Evolutionary conservation across 352 stramenopile genomes (phyloP).

Genomic region (Phytophthora niederhauseri): DNA sequence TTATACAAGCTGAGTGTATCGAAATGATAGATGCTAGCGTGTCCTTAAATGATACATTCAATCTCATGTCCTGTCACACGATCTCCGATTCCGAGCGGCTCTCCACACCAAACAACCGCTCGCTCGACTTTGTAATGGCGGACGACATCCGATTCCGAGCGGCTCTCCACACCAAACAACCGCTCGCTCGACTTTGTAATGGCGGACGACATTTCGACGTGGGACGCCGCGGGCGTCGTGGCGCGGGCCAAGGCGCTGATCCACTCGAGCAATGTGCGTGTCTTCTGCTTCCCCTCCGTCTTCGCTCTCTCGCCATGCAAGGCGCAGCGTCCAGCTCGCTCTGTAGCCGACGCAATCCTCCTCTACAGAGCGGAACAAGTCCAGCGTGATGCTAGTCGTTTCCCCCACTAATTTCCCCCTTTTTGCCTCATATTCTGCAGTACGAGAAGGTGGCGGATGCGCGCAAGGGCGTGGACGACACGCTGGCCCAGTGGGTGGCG

Average conservation of each 20-base stretch:
- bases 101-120: slow-evolving; percentile 28
- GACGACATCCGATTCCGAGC: slow-evolving; percentile 25
- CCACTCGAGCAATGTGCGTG: slow-evolving; percentile 79
- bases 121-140: slow-evolving; percentile 24
- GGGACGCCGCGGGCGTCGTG: slow-evolving; percentile 59
- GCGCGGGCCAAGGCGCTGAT: slow-evolving; percentile 72
- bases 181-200: slow-evolving; percentile 20
- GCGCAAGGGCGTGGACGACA: slow-evolving; percentile 55
- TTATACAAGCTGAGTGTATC: background rate
- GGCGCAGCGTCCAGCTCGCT: slow-evolving; percentile 5
- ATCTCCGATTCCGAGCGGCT: background rate
- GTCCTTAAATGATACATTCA: background rate
- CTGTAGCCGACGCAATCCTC: slow-evolving; percentile 10
- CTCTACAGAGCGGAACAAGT: background rate
- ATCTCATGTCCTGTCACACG: background rate
- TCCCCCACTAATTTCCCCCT: slow-evolving; percentile 13
- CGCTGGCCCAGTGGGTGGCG: slow-evolving; percentile 50
- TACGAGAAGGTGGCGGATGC: slow-evolving; percentile 76
- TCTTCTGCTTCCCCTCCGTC: slow-evolving; percentile 1
- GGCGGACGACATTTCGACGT: slow-evolving; percentile 43
- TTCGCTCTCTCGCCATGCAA: slow-evolving; percentile 4
- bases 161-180: slow-evolving; percentile 27
- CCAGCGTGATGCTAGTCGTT: background rate
- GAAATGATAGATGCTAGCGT: background rate
- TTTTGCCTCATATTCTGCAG: slow-evolving; percentile 29